Percentiles rank a stretch among this genome's conserved stretches.
Evolutionary conservation across 495 filamentous ascomycete species (phyloP).

Genomic region (Aspergillus sclerotioniger): DNA sequence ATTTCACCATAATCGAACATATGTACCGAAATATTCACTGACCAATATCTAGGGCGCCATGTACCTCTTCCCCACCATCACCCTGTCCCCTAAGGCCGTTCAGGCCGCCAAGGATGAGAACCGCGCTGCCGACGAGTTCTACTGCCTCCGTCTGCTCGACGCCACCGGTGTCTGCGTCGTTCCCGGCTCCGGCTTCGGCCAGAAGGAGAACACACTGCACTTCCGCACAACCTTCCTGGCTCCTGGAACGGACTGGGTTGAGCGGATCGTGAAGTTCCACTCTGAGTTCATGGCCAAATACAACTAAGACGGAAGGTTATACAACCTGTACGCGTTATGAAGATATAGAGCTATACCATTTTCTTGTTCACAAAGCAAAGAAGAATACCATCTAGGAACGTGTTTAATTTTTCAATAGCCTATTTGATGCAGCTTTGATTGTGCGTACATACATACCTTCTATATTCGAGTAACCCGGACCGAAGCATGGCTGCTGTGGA

Average conservation of each 20-base stretch:
- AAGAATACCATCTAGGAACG: neutral
- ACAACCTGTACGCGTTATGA: conserved; percentile 2
- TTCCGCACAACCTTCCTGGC: conserved; percentile 97
- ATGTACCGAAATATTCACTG: conserved; percentile 3
- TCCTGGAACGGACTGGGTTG: conserved; percentile 93
- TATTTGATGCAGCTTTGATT: neutral
- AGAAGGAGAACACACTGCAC: conserved; percentile 87
- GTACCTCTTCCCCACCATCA: conserved; percentile 98
- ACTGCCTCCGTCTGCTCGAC: conserved; percentile 84
- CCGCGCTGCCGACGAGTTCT: conserved; percentile 85
- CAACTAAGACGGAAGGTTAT: conserved; percentile 25
- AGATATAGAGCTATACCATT: conserved; percentile 8
- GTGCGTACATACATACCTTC: neutral
- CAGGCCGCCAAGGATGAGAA: conserved; percentile 71
- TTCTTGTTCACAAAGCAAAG: neutral
- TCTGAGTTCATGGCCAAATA: conserved; percentile 87
- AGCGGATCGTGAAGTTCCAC: conserved; percentile 85
- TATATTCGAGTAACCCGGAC: no score
- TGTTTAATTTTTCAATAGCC: neutral
- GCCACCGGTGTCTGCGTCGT: conserved; percentile 96
- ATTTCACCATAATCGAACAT: neutral
- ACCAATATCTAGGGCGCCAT: conserved; percentile 67
- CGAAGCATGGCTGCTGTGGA: no score
- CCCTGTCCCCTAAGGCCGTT: conserved; percentile 68
- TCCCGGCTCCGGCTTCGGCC: conserved; percentile 88